phyloP scores from a whole-genome alignment of 805 yeast species.

The Nakazawaea ishiwadae region DNA sequence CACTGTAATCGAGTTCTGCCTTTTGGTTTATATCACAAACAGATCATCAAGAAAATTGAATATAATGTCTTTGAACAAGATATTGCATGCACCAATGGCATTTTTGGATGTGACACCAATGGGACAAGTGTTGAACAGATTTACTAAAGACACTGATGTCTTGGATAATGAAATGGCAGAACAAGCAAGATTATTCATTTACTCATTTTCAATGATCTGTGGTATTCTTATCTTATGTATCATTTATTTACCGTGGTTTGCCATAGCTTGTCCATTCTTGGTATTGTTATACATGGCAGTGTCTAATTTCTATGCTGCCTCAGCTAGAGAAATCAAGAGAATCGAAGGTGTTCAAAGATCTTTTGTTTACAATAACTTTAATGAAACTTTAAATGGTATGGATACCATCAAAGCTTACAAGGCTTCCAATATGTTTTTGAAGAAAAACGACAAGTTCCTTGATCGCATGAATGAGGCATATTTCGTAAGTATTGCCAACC shows the following conservation, averaged over 20 bases:
- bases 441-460: conserved; percentile 32
- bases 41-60: conserved; percentile 55
- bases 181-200: conserved; percentile 57
- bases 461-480: conserved; percentile 43
- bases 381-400: conserved; percentile 45
- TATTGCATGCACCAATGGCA: conserved; percentile 76
- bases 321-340: conserved; percentile 43
- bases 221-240: conserved; percentile 35
- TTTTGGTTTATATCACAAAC: conserved; percentile 47
- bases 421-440: conserved; percentile 28
- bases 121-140: conserved; percentile 81
- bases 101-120: conserved; percentile 83
- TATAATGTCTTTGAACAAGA: conserved; percentile 50
- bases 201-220: conserved; percentile 35
- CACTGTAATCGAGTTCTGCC: conserved; percentile 36
- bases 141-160: conserved; percentile 82
- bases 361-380: conserved; percentile 42
- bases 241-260: conserved; percentile 50
- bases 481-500: conserved; percentile 36
- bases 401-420: conserved; percentile 40
- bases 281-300: conserved; percentile 31
- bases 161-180: conserved; percentile 78
- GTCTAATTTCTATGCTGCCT: conserved; percentile 42
- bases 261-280: conserved; percentile 50
- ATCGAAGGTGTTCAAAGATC: conserved; percentile 45